Evolutionary conservation across 2,329 filamentous ascomycete species (phyloP), one percentile per base, ranked within the genome.

Genomic region (Fonsecaea monophora): DNA sequence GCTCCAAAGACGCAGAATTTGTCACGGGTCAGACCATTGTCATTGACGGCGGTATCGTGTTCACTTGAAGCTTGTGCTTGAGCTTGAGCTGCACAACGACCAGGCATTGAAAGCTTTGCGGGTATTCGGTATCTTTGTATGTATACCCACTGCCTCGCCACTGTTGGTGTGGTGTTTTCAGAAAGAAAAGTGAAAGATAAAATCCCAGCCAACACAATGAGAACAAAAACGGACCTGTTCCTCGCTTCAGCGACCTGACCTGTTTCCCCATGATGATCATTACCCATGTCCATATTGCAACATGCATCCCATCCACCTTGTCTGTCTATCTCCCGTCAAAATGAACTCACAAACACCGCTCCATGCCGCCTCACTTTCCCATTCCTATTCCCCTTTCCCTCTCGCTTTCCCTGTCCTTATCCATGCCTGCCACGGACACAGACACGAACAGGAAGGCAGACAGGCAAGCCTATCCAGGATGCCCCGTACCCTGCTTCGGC

Each of bases 11-110:
- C 70, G 85, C 54, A 0, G 85, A 90, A 69, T 90, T 87, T 69
- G 81, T 90, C 71, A 90, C 88, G 0, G 89, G 88, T 0, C 88
- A 90, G 78, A 89, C 86, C 2, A 80, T 89, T 67, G 74, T 90
- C 8, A 83, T 90, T 38, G 87, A 88, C 70, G 86, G 86, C 0
- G 86, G 86, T 0, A 85, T 87, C n/a, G 75, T 84, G 6, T 85
- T 83, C 18, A 74, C 72, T 30, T 71, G 62, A 71, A 30, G 30
- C 2, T 30, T 7, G 25, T 12, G 42, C 15, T 25, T 25, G 25
- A 25, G 25, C 25, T 25, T 2, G 25, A 25, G 25, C 25, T 25
- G 25, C 25, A 3, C 25, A 25, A 25, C 25, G 25, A 25, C 25
- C 25, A 2, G 25, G 25, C 25, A 25, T 25, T 25, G 25, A 25